Conservation (phyloP, 2,329 filamentous ascomycete species). For the Biscogniauxia sp. region DNA sequence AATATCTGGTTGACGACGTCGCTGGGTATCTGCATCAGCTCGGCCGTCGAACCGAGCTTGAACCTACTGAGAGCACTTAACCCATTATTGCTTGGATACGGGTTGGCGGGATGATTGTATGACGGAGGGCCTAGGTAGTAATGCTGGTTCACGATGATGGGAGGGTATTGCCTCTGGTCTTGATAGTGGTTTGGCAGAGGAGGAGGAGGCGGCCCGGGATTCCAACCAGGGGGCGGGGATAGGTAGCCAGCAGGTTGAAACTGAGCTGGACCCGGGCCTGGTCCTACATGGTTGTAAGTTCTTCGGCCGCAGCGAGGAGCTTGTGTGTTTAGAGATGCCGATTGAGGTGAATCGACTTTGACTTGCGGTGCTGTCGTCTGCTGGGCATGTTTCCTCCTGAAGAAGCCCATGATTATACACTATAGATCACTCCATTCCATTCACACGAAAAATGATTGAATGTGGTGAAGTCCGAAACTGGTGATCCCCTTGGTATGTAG, state of each 20-base stretch:
- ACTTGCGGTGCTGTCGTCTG: constrained; percentile 1
- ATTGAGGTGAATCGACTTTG: neutral
- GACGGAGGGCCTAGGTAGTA: constrained; percentile 42
- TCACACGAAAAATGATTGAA: neutral
- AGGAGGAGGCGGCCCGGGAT: constrained; percentile 16
- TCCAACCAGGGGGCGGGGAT: constrained; percentile 18
- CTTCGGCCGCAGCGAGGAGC: neutral
- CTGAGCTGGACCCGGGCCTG: neutral
- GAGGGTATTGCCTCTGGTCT: constrained; percentile 30
- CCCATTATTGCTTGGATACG: constrained; percentile 20
- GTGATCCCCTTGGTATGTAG: too few species aligned
- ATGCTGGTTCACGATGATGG: constrained; percentile 52
- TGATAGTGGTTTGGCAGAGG: constrained; percentile 25
- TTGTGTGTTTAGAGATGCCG: neutral
- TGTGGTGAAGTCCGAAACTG: too few species aligned
- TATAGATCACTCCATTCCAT: neutral
- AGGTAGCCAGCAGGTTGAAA: constrained; percentile 10
- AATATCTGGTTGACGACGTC: constrained; percentile 37
- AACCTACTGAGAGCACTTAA: constrained; percentile 32
- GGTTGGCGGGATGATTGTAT: constrained; percentile 15
- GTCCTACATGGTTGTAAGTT: neutral
- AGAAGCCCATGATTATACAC: constrained; percentile 14
- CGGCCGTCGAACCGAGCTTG: constrained; percentile 39
- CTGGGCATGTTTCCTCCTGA: constrained; percentile 16
- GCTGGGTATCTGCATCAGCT: constrained; percentile 42